Base-by-base conservation (phyloP, 208 protist genomes). In the Trypanosoma rangeli region DNA sequence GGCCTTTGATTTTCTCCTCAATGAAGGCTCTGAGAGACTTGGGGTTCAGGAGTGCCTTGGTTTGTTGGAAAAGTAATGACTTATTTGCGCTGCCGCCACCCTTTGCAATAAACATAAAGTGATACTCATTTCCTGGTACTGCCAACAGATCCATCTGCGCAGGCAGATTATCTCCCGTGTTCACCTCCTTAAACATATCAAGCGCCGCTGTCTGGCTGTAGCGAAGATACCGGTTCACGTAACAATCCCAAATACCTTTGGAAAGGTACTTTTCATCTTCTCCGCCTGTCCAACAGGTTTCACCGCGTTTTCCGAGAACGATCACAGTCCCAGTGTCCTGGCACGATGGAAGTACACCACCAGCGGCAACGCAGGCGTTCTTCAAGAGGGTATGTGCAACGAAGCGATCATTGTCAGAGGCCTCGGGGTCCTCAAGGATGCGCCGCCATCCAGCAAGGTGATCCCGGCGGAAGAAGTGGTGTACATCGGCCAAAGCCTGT, bases 291-390 rank as follows among this genome's bases (percentile, higher is more conserved):
- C 92, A 97, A 70, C 98, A 98, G 60, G 98, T 82, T 85, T 98
- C 87, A 37, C 98, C 98, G 57, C 94, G 91, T 86, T 99, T 98
- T 55, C 92, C 98, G 59, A 97, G 87, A 31, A 98, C 89, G 82
- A 99, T 99, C n/a, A 96, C 97, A 54, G 97, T 99, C 70, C 98
- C 98, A 20, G 98, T 99, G 61, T 99, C 98, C 86, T 99, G 98
- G 82, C 96, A 98, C 8, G 86, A 77, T 24, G 97, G 97, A 57
- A 98, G 84, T 28, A 97, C 82, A 62, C 80, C 81, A 37, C 86
- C 92, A 8, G 95, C 68, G 26, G 98, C 97, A 64, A 99, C 94
- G 72, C 93, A 95, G 50, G 97, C 97, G 80, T 99, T 99, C 79
- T 98, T 97, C 37, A 99, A 87, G 54, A 99, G 83, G 78, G 98